These are phyloP conservation scores for Xylaria sp. DNA, from an alignment of 2,329 filamentous ascomycete species.

Conservation along the genomic window DNA sequence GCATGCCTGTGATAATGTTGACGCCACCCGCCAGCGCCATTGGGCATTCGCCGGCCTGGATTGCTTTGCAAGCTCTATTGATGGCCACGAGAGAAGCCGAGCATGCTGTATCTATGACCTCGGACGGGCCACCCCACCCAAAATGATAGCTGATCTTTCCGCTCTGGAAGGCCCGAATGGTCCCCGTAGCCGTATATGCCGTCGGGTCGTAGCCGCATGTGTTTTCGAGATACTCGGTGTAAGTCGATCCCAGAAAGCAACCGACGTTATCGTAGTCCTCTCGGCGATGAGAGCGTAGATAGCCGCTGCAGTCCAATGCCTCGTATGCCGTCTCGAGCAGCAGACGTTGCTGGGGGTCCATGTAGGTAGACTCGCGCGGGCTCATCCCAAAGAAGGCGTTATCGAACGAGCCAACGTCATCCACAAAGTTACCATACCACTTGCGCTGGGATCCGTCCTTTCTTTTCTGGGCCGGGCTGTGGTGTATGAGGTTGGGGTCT, in stretches of 20 bases:
- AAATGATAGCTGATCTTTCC: conserved; percentile 41
- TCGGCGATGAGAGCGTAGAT: conserved; percentile 10
- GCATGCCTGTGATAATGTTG: conserved; percentile 40
- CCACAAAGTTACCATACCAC: conserved; percentile 28
- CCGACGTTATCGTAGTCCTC: conserved; percentile 25
- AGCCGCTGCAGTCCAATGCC: conserved; percentile 25
- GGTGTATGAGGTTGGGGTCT: too few relatives aligned
- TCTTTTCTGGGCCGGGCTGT: too few relatives aligned
- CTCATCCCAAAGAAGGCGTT: conserved; percentile 35
- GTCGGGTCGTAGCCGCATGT: conserved; percentile 29
- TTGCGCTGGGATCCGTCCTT: too few relatives aligned
- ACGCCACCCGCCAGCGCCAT: conserved; percentile 44
- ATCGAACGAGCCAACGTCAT: conserved; percentile 29
- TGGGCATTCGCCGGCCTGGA: conserved; percentile 37
- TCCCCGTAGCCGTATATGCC: conserved; percentile 40
- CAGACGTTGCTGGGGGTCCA: conserved; percentile 37
- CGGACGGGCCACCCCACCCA: conserved; percentile 40
- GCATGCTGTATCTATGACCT: conserved; percentile 43
- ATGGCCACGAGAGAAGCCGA: conserved; percentile 41
- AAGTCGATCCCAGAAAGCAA: conserved; percentile 31
- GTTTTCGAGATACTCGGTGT: conserved; percentile 33
- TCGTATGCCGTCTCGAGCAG: conserved; percentile 26
- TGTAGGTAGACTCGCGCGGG: conserved; percentile 29
- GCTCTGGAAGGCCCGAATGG: conserved; percentile 36
- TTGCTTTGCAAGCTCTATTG: conserved; percentile 37